Conservation (phyloP, 495 filamentous ascomycete species). For the Penicillium desertorum region DNA sequence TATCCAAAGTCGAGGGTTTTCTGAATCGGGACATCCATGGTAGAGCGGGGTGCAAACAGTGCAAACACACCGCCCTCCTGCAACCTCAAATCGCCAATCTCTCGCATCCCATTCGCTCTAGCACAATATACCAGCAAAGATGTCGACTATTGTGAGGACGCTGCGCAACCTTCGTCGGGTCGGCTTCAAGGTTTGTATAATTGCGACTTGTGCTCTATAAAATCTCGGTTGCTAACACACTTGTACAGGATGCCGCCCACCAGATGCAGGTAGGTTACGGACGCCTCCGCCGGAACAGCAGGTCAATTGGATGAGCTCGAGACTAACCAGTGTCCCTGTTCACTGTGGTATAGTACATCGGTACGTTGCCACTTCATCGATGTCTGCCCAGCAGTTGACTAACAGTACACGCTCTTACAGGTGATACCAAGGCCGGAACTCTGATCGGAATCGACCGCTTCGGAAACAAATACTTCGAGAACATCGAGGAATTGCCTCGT, state of each 20-base stretch:
- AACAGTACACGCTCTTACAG: slow-evolving; percentile 45
- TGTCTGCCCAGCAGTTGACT: slow-evolving; percentile 1
- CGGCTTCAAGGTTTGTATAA: slow-evolving; percentile 70
- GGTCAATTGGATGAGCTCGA: slow-evolving; percentile 6
- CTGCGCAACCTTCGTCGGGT: slow-evolving; percentile 82
- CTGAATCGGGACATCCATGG: slow-evolving; percentile 26
- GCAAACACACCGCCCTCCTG: slow-evolving; percentile 34
- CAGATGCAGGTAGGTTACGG: slow-evolving; percentile 77
- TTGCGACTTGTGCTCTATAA: background rate
- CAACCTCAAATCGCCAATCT: slow-evolving; percentile 27
- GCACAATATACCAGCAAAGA: slow-evolving; percentile 48
- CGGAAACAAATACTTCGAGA: slow-evolving; percentile 98
- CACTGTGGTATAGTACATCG: slow-evolving; percentile 59
- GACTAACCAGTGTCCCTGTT: slow-evolving; percentile 26
- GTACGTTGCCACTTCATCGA: slow-evolving; percentile 38
- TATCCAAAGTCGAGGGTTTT: slow-evolving; percentile 14
- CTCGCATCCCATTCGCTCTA: slow-evolving; percentile 18
- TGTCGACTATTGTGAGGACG: slow-evolving; percentile 90
- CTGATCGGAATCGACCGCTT: slow-evolving; percentile 83
- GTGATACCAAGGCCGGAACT: slow-evolving; percentile 94
- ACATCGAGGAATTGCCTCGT: slow-evolving; percentile 93
- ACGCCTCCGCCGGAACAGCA: slow-evolving; percentile 14
- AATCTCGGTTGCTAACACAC: slow-evolving; percentile 31
- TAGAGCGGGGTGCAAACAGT: slow-evolving; percentile 36
- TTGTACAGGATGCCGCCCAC: slow-evolving; percentile 73